Conservation (phyloP, 225 moss, liverwort and hornwort species). For the Polytrichum commune region DNA sequence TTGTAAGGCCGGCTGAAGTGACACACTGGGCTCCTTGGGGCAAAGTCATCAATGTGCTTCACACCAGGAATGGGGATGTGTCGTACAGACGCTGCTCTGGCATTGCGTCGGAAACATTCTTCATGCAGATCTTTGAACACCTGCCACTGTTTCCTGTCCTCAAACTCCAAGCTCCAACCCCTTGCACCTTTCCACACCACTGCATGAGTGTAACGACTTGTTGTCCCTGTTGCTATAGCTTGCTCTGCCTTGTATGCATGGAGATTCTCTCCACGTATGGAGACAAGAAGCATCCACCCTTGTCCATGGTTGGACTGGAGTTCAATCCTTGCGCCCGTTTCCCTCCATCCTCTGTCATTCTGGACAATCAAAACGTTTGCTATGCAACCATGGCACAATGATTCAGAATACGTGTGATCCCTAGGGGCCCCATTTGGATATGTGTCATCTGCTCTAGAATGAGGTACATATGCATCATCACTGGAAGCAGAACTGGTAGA, state of each 20-base stretch:
- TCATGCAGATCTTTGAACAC: conserved; percentile 92
- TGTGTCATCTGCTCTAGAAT: conserved; percentile 31
- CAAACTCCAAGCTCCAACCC: conserved; percentile 94
- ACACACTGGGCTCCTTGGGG: conserved; percentile 44
- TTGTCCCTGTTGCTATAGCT: conserved; percentile 68
- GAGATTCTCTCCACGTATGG: conserved; percentile 64
- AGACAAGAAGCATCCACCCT: conserved; percentile 71
- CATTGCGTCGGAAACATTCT: conserved; percentile 84
- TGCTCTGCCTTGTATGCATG: conserved; percentile 82
- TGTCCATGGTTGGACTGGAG: conserved; percentile 70
- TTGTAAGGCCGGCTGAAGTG: conserved; percentile 66
- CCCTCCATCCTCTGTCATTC: conserved; percentile 80
- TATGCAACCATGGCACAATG: conserved; percentile 60
- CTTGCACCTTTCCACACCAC: conserved; percentile 94
- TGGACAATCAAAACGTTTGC: conserved; percentile 82
- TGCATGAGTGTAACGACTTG: conserved; percentile 85
- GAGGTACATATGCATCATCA: conserved; percentile 64
- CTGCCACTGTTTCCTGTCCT: conserved; percentile 95
- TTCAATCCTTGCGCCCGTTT: conserved; percentile 73
- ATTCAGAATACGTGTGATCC: conserved; percentile 42
- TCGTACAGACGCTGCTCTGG: conserved; percentile 69
- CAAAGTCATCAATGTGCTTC: conserved; percentile 69
- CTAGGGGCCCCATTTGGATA: conserved; percentile 24
- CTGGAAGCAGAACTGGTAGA: conserved; percentile 64
- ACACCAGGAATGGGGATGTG: conserved; percentile 98